These are phyloP conservation scores for Pterulicium gracile DNA, from an alignment of 1,284 basidiomycete species.

Conservation along the genomic window DNA sequence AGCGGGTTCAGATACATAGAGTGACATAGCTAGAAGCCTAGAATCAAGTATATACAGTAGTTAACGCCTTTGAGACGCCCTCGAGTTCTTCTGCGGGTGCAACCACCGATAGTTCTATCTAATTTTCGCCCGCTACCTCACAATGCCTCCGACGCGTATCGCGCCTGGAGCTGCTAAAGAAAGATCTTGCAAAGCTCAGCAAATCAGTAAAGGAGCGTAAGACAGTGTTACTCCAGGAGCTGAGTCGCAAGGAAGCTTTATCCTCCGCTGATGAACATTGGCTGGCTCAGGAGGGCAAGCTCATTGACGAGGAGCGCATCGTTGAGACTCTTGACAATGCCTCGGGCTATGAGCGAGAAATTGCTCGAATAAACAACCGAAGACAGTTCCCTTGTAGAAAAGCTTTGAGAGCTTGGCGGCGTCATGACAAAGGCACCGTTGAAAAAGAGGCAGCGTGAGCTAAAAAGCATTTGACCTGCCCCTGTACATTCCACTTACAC, in stretches of 20 bases:
- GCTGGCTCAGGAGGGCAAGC: conserved; percentile 15
- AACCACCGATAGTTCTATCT: too few species aligned
- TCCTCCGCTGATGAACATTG: conserved; percentile 11
- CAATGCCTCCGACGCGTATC: neutral
- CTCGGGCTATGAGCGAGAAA: conserved; percentile 12
- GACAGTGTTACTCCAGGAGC: neutral
- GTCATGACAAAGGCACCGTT: conserved; percentile 10
- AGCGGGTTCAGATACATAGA: neutral
- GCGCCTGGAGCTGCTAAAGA: too few species aligned
- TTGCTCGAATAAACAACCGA: conserved; percentile 3
- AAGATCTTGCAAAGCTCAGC: neutral
- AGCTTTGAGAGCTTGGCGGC: neutral
- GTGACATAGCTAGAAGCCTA: neutral
- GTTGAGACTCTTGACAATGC: conserved; percentile 13
- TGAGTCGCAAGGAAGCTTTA: conserved; percentile 7
- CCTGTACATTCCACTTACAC: conserved; percentile 6
- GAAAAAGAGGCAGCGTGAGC: conserved; percentile 10
- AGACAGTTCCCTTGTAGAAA: too few species aligned
- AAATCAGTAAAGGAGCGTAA: neutral
- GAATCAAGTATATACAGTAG: neutral
- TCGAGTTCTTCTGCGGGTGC: neutral
- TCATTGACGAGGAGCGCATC: conserved; percentile 11
- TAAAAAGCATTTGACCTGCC: conserved; percentile 9
- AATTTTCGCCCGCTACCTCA: too few species aligned
- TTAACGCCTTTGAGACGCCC: too few species aligned